Conservation (phyloP, 108 stramenopile species). For the Conticribra weissflogii region DNA sequence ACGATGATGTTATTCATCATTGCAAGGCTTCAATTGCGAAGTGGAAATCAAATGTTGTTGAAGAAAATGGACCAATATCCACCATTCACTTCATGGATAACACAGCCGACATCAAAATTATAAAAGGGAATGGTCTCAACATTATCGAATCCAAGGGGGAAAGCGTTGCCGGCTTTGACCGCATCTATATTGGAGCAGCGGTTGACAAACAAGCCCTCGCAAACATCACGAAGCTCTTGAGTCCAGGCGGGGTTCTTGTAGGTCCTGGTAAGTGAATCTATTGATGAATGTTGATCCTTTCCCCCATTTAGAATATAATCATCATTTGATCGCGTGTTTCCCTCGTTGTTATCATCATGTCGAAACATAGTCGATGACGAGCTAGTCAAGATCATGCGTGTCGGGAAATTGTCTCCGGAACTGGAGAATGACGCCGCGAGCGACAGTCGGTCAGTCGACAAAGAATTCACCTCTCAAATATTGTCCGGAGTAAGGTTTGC, state of each 20-base stretch:
- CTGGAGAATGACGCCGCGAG: constrained; percentile 14
- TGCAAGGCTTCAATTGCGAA: constrained; percentile 60
- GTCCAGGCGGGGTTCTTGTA: constrained; percentile 84
- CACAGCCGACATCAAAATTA: constrained; percentile 56
- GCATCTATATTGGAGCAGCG: constrained; percentile 88
- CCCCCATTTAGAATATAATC: no score
- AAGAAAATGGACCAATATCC: constrained; percentile 22
- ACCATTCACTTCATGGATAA: constrained; percentile 42
- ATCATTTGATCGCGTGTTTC: no score
- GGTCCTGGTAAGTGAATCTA: constrained; percentile 68
- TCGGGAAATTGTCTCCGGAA: constrained; percentile 28
- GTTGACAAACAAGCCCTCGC: constrained; percentile 55
- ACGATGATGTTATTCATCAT: constrained; percentile 77
- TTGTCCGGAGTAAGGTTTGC: constrained; percentile 81
- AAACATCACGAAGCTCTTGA: constrained; percentile 68
- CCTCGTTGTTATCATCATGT: no score
- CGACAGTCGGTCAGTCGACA: constrained; percentile 10
- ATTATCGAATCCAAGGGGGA: constrained; percentile 64
- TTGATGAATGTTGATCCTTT: no score
- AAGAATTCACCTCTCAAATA: constrained; percentile 65
- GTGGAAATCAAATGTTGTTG: constrained; percentile 59
- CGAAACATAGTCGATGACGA: constrained; percentile 71
- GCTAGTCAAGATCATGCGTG: constrained; percentile 76
- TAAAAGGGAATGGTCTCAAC: constrained; percentile 81
- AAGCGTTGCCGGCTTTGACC: constrained; percentile 76